Evolutionary conservation across 129 eudicot genomes (phyloP).

Genomic region (Tanacetum coccineum): DNA sequence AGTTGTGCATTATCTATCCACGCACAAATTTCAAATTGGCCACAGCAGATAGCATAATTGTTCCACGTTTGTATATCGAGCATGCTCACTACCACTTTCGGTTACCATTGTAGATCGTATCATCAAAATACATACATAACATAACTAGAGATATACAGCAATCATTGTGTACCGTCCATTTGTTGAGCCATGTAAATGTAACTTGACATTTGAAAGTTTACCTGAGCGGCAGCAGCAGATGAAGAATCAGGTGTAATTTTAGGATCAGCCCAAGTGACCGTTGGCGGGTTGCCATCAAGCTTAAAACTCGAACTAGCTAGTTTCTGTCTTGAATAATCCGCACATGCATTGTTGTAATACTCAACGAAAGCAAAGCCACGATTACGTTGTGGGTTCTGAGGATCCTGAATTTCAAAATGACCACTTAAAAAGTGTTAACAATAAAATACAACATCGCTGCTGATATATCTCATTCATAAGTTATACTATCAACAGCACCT

Average conservation of each 20-base stretch:
- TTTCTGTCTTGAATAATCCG: conserved; percentile 91
- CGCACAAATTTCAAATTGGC: no score
- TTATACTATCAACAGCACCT: conserved; percentile 42
- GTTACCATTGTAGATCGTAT: no score
- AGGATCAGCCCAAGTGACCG: conserved; percentile 99
- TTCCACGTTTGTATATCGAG: no score
- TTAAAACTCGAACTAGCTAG: conserved; percentile 73
- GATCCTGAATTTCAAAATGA: conserved; percentile 53
- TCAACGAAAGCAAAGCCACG: conserved; percentile 98
- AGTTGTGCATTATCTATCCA: no score
- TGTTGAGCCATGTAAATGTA: not conserved
- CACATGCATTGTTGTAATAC: conserved; percentile 98
- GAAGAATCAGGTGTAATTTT: conserved; percentile 83
- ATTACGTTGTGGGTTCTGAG: conserved; percentile 72
- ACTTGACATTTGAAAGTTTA: conserved; percentile 24
- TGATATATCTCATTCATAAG: not conserved
- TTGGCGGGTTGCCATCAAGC: conserved; percentile 85
- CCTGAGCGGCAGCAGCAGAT: conserved; percentile 77
- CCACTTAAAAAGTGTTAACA: not conserved
- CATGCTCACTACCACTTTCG: no score
- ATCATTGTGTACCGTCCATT: no score
- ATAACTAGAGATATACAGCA: no score
- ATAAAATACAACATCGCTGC: not conserved
- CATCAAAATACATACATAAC: no score
- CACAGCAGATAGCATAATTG: no score